Evolutionary conservation across 768 basidiomycete genomes (phyloP).

Genomic region (Phylloporus arenicola): DNA sequence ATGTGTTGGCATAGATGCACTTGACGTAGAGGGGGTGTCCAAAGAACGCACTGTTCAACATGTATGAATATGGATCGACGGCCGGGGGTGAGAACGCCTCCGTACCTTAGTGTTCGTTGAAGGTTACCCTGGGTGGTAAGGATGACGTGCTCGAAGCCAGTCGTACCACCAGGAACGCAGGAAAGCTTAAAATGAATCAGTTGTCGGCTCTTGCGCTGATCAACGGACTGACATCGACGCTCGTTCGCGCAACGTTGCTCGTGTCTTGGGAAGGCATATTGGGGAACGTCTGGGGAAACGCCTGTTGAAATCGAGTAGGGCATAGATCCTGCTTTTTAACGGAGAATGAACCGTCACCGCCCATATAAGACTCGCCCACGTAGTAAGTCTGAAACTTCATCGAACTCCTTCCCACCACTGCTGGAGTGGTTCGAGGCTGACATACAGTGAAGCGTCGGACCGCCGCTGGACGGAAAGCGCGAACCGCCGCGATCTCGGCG

Average conservation of each 20-base stretch:
- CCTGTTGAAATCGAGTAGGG: constrained; percentile 10
- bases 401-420: too few species aligned
- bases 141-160: constrained; percentile 62
- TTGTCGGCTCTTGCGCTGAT: background rate
- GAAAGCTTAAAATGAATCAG: constrained; percentile 19
- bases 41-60: constrained; percentile 53
- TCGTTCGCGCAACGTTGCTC: constrained; percentile 20
- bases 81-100: background rate
- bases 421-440: too few species aligned
- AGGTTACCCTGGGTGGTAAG: constrained; percentile 67
- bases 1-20: constrained; percentile 49
- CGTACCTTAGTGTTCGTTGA: constrained; percentile 61
- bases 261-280: constrained; percentile 25
- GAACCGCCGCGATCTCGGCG: too few species aligned
- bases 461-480: too few species aligned
- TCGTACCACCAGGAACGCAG: constrained; percentile 22
- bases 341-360: background rate
- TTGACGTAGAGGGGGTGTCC: constrained; percentile 55
- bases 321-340: background rate
- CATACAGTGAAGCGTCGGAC: too few species aligned
- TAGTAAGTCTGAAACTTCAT: background rate
- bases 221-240: constrained; percentile 16
- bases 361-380: background rate
- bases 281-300: background rate
- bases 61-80: background rate